Conservation (phyloP, 2,329 filamentous ascomycete genomes). For the Davidsoniella neocaledoniae region DNA sequence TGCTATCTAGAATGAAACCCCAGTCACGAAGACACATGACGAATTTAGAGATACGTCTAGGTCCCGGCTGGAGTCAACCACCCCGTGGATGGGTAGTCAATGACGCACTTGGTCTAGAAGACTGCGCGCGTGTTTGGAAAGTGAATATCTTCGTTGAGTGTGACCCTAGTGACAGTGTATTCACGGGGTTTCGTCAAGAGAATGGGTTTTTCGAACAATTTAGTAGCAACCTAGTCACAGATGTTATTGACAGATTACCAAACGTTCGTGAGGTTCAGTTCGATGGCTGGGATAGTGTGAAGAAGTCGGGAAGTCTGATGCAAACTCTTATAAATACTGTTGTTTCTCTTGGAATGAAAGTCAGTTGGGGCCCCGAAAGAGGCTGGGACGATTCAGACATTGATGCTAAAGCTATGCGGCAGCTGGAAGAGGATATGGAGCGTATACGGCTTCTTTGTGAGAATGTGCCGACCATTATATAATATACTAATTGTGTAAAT, state of each 20-base stretch:
- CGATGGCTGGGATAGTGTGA: constrained; percentile 50
- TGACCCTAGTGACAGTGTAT: constrained; percentile 51
- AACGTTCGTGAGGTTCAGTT: constrained; percentile 45
- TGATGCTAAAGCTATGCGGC: constrained; percentile 12
- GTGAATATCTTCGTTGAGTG: constrained; percentile 55
- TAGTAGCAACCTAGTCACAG: constrained; percentile 37
- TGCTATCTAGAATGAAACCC: constrained; percentile 48
- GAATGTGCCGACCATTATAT: too few relatives aligned
- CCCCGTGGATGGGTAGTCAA: constrained; percentile 56
- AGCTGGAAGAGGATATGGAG: neutral
- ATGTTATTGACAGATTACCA: constrained; percentile 40
- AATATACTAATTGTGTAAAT: too few relatives aligned
- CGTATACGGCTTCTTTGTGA: too few relatives aligned
- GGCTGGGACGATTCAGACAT: constrained; percentile 45
- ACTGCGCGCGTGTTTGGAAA: constrained; percentile 41
- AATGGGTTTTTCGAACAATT: constrained; percentile 57
- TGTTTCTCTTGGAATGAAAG: constrained; percentile 28
- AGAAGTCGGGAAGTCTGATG: constrained; percentile 49
- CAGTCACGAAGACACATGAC: constrained; percentile 43
- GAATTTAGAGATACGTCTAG: constrained; percentile 51
- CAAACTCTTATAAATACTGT: constrained; percentile 37
- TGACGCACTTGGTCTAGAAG: constrained; percentile 41
- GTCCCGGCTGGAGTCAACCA: constrained; percentile 55
- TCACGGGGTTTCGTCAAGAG: constrained; percentile 48
- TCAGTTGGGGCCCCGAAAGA: constrained; percentile 52